phyloP scores from a whole-genome alignment of 2,329 filamentous ascomycete species.

The Tolypocladium cylindrosporum region DNA sequence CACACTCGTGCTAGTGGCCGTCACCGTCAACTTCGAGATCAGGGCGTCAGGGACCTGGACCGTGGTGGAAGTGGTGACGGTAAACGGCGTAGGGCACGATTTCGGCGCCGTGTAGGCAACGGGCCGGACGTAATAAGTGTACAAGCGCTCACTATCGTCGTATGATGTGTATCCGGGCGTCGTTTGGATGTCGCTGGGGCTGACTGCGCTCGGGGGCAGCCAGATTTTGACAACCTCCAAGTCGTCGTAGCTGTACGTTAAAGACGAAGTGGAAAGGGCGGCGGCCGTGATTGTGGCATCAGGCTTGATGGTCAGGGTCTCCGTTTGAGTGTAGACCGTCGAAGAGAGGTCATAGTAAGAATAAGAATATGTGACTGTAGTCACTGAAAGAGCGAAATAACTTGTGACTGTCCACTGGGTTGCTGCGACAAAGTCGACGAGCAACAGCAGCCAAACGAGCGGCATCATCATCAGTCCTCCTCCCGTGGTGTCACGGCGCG shows the following conservation, averaged over 20 bases:
- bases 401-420: not conserved
- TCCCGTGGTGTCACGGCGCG: not conserved
- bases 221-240: not conserved
- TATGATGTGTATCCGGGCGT: not conserved
- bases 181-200: not conserved
- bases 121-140: conserved; percentile 8
- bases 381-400: not conserved
- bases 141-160: not conserved
- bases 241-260: not conserved
- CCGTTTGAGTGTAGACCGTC: not conserved
- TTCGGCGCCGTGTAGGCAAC: conserved; percentile 15
- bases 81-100: conserved; percentile 17
- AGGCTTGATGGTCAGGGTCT: not conserved
- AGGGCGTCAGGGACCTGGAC: conserved; percentile 6
- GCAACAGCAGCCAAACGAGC: not conserved
- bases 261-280: not conserved
- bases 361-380: not conserved
- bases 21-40: conserved; percentile 4
- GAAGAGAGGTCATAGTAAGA: not conserved
- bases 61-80: conserved; percentile 7
- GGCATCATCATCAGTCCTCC: not conserved
- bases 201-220: not conserved
- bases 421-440: not conserved
- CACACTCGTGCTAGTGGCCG: not conserved
- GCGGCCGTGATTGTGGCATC: not conserved